Evolutionary conservation across 2,329 filamentous ascomycete species (phyloP).

Genomic region (Colletotrichum higginsianum): DNA sequence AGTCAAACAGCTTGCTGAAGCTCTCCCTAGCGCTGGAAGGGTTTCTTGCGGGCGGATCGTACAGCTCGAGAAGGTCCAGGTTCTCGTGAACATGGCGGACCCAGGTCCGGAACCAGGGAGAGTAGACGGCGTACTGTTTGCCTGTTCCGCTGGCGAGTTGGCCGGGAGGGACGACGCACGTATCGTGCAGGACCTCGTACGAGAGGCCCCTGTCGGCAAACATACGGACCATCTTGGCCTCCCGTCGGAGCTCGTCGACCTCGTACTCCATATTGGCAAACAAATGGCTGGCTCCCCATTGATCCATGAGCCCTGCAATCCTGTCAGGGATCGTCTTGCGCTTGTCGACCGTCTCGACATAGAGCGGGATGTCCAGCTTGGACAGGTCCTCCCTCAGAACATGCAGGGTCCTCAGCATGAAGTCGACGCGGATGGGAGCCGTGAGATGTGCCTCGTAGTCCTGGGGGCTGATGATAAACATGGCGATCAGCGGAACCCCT

Average conservation of each 20-base stretch:
- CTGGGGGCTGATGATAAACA: slow-evolving; percentile 87
- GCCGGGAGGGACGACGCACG: slow-evolving; percentile 85
- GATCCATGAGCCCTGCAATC: slow-evolving; percentile 75
- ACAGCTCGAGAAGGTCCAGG: slow-evolving; percentile 75
- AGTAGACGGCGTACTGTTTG: slow-evolving; percentile 87
- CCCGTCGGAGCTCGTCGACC: slow-evolving; percentile 87
- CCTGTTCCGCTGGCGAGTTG: slow-evolving; percentile 76
- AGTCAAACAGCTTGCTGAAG: slow-evolving; percentile 72
- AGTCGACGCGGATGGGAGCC: slow-evolving; percentile 82
- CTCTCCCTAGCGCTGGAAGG: slow-evolving; percentile 54
- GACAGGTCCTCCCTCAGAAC: slow-evolving; percentile 77
- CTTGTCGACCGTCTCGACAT: slow-evolving; percentile 79
- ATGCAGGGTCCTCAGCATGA: slow-evolving; percentile 80
- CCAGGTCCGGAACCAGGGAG: slow-evolving; percentile 87
- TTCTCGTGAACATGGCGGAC: slow-evolving; percentile 80
- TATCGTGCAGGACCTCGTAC: slow-evolving; percentile 84
- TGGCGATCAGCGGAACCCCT: slow-evolving; percentile 79
- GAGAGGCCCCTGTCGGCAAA: slow-evolving; percentile 75
- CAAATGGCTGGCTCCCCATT: slow-evolving; percentile 82
- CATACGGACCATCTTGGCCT: slow-evolving; percentile 75
- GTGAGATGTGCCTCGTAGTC: slow-evolving; percentile 87
- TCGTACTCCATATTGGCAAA: slow-evolving; percentile 93
- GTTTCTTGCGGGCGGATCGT: slow-evolving; percentile 62
- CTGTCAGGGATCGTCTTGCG: slow-evolving; percentile 73
- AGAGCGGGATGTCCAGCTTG: slow-evolving; percentile 82